Percentiles rank a stretch among this genome's conserved stretches.
Evolutionary conservation across 2,329 filamentous ascomycete genomes (phyloP).

Genomic region (Pseudohalonectria lignicola): DNA sequence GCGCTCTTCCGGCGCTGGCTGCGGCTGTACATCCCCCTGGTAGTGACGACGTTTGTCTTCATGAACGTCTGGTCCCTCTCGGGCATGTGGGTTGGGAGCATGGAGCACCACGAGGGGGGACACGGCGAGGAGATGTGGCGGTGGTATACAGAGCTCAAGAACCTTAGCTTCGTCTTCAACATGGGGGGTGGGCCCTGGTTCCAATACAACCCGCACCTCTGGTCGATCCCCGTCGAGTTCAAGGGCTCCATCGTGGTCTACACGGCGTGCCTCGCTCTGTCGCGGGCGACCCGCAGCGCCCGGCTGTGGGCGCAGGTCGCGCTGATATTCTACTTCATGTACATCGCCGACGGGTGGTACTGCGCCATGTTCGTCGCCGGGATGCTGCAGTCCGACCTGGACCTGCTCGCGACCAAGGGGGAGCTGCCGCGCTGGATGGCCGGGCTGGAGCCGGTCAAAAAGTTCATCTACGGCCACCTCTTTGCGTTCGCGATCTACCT

Average conservation of each 20-base stretch:
- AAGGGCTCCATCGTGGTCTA: conserved; percentile 54
- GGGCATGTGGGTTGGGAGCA: conserved; percentile 28
- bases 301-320: conserved; percentile 41
- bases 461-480: conserved; percentile 37
- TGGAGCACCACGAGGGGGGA: conserved; percentile 11
- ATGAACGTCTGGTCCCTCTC: conserved; percentile 42
- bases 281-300: conserved; percentile 39
- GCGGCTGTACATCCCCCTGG: conserved; percentile 38
- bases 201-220: conserved; percentile 46
- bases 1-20: conserved; percentile 38
- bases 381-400: conserved; percentile 51
- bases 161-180: conserved; percentile 57
- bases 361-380: conserved; percentile 49
- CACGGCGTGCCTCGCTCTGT: conserved; percentile 43
- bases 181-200: conserved; percentile 45
- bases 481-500: conserved; percentile 43
- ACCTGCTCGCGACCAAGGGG: conserved; percentile 33
- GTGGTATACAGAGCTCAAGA: conserved; percentile 48
- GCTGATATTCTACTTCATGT: conserved; percentile 55
- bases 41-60: conserved; percentile 42
- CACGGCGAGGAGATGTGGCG: conserved; percentile 37
- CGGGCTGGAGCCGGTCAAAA: conserved; percentile 27
- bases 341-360: conserved; percentile 54
- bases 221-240: conserved; percentile 55
- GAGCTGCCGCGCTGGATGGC: conserved; percentile 39